Evolutionary conservation across 805 yeast species (phyloP), one percentile per base, ranked within the genome.

Genomic region (Peterozyma toletana): DNA sequence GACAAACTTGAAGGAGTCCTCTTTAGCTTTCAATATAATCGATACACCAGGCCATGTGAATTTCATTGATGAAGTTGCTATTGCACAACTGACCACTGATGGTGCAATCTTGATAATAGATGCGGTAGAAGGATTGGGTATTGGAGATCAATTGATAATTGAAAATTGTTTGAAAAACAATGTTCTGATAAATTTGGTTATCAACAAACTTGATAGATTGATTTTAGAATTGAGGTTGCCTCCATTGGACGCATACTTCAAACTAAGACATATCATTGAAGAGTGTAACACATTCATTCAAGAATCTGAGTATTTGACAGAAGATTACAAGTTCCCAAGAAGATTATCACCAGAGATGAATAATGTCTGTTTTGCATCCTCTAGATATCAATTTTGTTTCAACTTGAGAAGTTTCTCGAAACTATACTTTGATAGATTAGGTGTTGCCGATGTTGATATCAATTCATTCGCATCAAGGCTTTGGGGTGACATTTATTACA

Each of bases 41-140:
- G 99, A 95, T 54, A 69, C 96, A 0, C 99, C 99, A 0, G 99
- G 99, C 0, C 98, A 93, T 60, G 74, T 77, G 0, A 82, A 88
- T 55, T 93, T 93, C 55, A 63, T 70, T 29, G 96, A 88, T 56
- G 97, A 93, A 52, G 63, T 78, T 3, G 70, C 77, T 0, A 71
- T 76, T 0, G 73, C 85, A 0, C 59, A 80, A 9, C 59, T 76
- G 17, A 66, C 81, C 0, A 73, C 75, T 0, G 97, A 93, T 50
- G 77, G 83, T 2, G 77, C 77, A 0, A 63, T 83, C 0, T 59
- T 89, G 2, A 85, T 87, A 1, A 68, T 91, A n/a, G 99, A 93
- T 58, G 81, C 73, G 1, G 81, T 88, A 1, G 96, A 91, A 58
- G 97, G 98, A 0, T 57, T 88, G 3, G 75, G 84, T 0, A 63